phyloP scores from a whole-genome alignment of 1,284 basidiomycete genomes.

The Lignosus rhinocerotis region DNA sequence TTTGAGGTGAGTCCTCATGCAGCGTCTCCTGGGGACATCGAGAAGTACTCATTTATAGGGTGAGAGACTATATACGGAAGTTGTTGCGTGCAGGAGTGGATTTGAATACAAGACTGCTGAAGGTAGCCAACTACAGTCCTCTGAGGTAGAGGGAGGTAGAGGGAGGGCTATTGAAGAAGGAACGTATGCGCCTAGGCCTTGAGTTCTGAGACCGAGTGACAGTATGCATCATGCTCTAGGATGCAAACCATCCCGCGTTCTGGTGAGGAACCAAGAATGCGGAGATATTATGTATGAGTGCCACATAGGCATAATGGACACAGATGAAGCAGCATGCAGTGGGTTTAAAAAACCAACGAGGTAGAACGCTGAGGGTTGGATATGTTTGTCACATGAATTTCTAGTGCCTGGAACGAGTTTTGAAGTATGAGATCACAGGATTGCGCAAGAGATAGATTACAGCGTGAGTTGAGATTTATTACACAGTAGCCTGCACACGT shows the following conservation, averaged over 20 bases:
- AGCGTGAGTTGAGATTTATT: constrained; percentile 18
- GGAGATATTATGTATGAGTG: not conserved
- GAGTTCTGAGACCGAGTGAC: not conserved
- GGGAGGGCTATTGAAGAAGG: too few species aligned
- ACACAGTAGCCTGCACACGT: constrained; percentile 24
- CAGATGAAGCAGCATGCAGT: not conserved
- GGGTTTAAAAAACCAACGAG: too few species aligned
- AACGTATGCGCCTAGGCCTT: too few species aligned
- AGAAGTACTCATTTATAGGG: not conserved
- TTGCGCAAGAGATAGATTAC: constrained; percentile 20
- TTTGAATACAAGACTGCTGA: not conserved
- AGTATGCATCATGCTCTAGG: not conserved
- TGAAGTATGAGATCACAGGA: not conserved
- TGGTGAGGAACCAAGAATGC: not conserved
- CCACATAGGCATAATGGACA: not conserved
- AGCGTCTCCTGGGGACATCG: too few species aligned
- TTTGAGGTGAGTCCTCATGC: too few species aligned
- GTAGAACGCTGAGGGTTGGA: too few species aligned
- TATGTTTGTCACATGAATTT: too few species aligned
- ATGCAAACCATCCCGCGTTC: not conserved
- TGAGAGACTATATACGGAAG: not conserved
- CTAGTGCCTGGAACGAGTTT: too few species aligned
- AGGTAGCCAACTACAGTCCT: not conserved
- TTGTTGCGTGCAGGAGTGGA: not conserved
- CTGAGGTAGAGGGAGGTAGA: not conserved